Conservation (phyloP, 2,329 filamentous ascomycete genomes). For the Aureobasidium sp. region DNA sequence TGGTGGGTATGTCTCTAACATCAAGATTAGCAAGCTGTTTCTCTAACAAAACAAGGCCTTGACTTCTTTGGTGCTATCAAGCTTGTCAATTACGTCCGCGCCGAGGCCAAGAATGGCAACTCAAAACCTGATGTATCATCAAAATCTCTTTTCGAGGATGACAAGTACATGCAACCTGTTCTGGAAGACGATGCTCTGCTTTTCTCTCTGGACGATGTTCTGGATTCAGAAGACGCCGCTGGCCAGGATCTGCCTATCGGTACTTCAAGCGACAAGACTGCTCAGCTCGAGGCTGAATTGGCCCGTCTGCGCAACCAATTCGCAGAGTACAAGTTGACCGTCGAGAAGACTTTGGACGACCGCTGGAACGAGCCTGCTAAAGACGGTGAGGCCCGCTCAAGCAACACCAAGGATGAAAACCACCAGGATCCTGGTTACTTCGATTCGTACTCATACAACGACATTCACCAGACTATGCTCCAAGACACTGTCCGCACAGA, state of each 20-base stretch:
- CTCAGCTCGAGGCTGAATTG: constrained; percentile 20
- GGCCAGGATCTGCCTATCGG: constrained; percentile 2
- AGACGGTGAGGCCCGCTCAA: constrained; percentile 13
- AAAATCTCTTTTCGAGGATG: constrained; percentile 60
- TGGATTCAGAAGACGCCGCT: constrained; percentile 8
- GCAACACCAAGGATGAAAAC: constrained; percentile 16
- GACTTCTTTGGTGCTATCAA: constrained; percentile 41
- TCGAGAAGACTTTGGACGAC: constrained; percentile 22
- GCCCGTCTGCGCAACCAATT: constrained; percentile 20
- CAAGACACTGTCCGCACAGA: constrained; percentile 85
- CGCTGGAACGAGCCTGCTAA: constrained; percentile 20
- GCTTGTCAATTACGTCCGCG: constrained; percentile 44
- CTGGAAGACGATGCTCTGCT: constrained; percentile 85
- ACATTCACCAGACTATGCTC: constrained; percentile 93
- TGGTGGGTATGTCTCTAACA: constrained; percentile 25
- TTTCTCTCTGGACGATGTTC: constrained; percentile 69
- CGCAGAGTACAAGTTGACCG: constrained; percentile 21
- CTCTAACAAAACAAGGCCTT: constrained; percentile 26
- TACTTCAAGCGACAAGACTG: constrained; percentile 15
- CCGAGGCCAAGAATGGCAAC: constrained; percentile 32
- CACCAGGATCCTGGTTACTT: constrained; percentile 23
- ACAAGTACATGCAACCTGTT: constrained; percentile 74
- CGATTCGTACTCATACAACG: constrained; percentile 32
- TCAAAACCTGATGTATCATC: constrained; percentile 51
- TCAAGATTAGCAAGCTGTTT: no score